Conservation (phyloP, 805 yeast species). For the Yarrowia alimentaria region DNA sequence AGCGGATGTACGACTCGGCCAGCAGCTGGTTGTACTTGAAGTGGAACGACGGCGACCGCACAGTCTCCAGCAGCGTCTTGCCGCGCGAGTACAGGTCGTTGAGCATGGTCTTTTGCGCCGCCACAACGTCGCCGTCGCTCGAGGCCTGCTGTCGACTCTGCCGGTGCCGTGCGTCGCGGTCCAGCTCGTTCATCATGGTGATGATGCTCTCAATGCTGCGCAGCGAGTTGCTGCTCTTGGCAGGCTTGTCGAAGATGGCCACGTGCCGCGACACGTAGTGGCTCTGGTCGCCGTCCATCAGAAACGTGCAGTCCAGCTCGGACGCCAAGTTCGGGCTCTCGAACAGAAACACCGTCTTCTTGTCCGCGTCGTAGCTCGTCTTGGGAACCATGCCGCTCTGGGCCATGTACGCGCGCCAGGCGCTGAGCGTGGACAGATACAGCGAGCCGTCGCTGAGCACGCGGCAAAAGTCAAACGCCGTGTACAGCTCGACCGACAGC, state of each 20-base stretch:
- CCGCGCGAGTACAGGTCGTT: not conserved
- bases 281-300: not conserved
- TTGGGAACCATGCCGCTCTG: conserved; percentile 2
- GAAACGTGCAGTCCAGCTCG: conserved; percentile 1
- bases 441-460: conserved; percentile 9
- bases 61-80: not conserved
- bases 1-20: conserved; percentile 19
- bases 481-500: not conserved
- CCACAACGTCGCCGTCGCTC: too few relatives aligned
- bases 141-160: not conserved
- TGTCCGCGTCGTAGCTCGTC: too few relatives aligned
- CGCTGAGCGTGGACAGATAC: not conserved
- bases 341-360: too few relatives aligned
- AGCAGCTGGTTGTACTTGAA: conserved; percentile 13
- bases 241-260: not conserved
- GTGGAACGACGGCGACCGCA: not conserved
- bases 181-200: conserved; percentile 5
- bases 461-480: conserved; percentile 13
- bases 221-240: conserved; percentile 1
- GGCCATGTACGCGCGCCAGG: conserved; percentile 12
- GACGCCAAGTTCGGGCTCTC: conserved; percentile 2
- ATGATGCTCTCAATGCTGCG: not conserved
- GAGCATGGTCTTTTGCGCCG: too few relatives aligned
- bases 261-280: not conserved
- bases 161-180: too few relatives aligned